Conservation (phyloP, 257 asterid genomes). For the Nicotiana paniculata region DNA sequence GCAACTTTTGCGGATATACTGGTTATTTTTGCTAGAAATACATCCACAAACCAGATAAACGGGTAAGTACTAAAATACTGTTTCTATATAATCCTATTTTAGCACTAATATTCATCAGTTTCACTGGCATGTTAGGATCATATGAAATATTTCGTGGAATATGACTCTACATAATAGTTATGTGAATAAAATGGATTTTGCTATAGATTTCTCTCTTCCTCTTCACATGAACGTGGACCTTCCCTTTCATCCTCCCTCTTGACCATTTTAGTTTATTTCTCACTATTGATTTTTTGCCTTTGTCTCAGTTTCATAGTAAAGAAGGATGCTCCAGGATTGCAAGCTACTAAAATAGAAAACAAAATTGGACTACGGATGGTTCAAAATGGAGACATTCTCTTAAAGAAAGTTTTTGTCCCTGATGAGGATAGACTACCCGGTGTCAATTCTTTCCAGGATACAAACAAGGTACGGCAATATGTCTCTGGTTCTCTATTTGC, state of each 20-base stretch:
- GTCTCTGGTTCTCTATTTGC: not conserved
- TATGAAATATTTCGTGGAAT: not conserved
- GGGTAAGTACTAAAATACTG: constrained; percentile 39
- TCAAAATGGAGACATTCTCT: constrained; percentile 86
- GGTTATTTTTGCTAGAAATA: constrained; percentile 80
- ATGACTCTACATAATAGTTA: not conserved
- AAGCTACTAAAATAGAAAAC: constrained; percentile 86
- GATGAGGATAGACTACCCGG: constrained; percentile 92
- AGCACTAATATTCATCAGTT: too few species aligned
- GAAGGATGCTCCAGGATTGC: constrained; percentile 84
- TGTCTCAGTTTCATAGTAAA: constrained; percentile 63
- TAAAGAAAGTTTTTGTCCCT: constrained; percentile 76
- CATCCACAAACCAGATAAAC: constrained; percentile 70
- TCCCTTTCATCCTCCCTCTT: not conserved
- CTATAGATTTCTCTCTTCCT: not conserved
- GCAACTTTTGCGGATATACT: constrained; percentile 89
- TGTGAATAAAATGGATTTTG: not conserved
- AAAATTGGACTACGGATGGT: constrained; percentile 89
- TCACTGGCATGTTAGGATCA: not conserved
- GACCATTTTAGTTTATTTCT: not conserved
- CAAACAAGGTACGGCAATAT: constrained; percentile 59
- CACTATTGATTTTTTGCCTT: not conserved
- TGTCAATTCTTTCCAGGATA: constrained; percentile 86
- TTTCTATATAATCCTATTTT: not conserved
- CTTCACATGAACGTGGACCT: not conserved